Evolutionary conservation across 257 asterid genomes (phyloP), one percentile per base, ranked within the genome.

Genomic region (Rehmannia glutinosa): DNA sequence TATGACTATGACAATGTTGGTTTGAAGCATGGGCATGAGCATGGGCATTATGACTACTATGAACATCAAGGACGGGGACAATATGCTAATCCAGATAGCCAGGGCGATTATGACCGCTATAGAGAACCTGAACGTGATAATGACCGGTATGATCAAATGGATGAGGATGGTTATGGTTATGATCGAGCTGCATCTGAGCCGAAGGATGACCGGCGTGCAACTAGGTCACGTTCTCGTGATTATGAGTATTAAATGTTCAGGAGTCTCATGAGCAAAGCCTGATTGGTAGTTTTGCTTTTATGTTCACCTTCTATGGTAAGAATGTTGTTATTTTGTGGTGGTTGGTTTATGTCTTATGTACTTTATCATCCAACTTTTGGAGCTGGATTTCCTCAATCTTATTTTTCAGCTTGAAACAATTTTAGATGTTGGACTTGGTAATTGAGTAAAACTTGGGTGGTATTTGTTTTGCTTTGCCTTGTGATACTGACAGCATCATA

Each of bases 131-230:
- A 73, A 21, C 82, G 70, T 55, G 79, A 72, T 32, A 74, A 39
- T 56, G 95, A 79, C 58, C 73, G 81, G 30, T 80, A 87, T 65
- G 83, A 85, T 61, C 84, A 71, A 56, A 80, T 80, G 92, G 92
- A 83, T 12, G 93, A 85, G 65, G 92, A 83, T 53, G 80, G 58
- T 42, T 79, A 81, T 68, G 84, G 86, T 10, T 83, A 78, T 77
- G 88, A 82, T 50, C 82, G 73, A 16, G 78, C 73, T 4, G 71
- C 80, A 46, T 68, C 87, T 30, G 86, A 77, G 73, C 62, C 74
- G 33, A 78, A 59, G 63, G 84, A 83, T 32, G 51, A 74, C 69
- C 68, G 63, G 32, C 78, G 73, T 15, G 72, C 83, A 16, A 82
- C 78, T 17, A 66, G 90, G 84, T 78, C 80, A 3, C 80, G 16